Base-by-base conservation (phyloP, 2,329 filamentous ascomycete genomes). In the Calonectria montana region DNA sequence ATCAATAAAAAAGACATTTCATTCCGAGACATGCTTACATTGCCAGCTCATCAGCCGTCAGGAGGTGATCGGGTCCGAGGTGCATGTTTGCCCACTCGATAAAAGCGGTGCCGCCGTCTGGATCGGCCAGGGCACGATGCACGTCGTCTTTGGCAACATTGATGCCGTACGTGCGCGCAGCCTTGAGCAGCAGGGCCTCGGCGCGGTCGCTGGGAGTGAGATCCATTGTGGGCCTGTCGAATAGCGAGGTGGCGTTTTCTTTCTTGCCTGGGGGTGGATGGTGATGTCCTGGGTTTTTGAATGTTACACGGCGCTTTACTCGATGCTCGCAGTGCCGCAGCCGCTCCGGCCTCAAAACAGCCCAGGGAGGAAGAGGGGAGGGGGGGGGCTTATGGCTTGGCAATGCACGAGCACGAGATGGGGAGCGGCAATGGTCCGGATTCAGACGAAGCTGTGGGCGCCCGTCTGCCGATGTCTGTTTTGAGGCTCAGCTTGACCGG, bases 21-120 rank as follows among this genome's bases (percentile, higher is more conserved):
- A 31, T 50, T 55, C 37, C 55, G 62, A 74, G 65, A 74, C 62
- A 77, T 61, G 77, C 85, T 80, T 82, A 91, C 89, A 88, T 78
- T 57, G 85, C 83, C 71, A 89, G 81, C 81, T 91, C 90, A 76
- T 91, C 87, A 67, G 82, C 83, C 50, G 87, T 88, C 47, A 91
- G 81, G 15, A 91, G 83, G 29, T 88, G 89, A 72, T 90, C 88
- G 2, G 82, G 77, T 15, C 80, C 81, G 39, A 91, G 82, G 76
- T 89, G 87, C 73, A 83, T 78, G 31, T 82, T 79, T 18, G 86
- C 86, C 90, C 90, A 91, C 55, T 85, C 84, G 3, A 81, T 79
- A 55, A 88, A 81, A 5, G 80, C 78, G 4, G 81, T 75, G 37
- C 82, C 83, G 41, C 81, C 77, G 10, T 82, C 74, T 1, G 76